Evolutionary conservation across 441 rosid species (phyloP), one percentile per base, ranked within the genome.

Genomic region (Sinapis alba): DNA sequence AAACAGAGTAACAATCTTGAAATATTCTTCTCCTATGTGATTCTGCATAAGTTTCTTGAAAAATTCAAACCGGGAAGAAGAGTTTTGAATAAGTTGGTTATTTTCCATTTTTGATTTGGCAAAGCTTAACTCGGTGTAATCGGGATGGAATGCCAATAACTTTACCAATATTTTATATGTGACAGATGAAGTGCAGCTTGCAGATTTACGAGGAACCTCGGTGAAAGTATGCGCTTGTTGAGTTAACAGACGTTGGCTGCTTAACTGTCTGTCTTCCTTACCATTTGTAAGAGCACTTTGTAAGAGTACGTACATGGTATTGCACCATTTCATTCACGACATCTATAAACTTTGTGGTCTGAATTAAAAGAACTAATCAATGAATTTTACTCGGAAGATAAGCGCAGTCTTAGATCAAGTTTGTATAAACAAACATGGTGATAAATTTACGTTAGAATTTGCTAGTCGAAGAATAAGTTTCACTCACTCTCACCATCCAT

Each of bases 211-310:
- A 23, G n/a, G 43, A 72, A 12, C 23, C 56, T 65, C 6, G 53
- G 62, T 72, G 69, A 16, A 20, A 21, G 36, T 0, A n/a, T 58
- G n/a, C 24, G 45, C 24, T 5, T 32, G 68, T 63, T 36, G 43
- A 64, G 41, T 62, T 20, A 24, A 24, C 38, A 38, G 54, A 57
- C 13, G n/a, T 2, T 6, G 62, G 57, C 12, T 10, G 23, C 65
- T n/a, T n/a, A n/a, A 16, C 26, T 57, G 64, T 57, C 41, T 47
- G 11, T 64, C 68, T 53, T 57, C 72, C 30, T 6, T 53, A 36
- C 69, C 47, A 56, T 65, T 73, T 73, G 50, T 43, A 73, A 65
- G 57, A 53, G 24, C 26, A 26, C 38, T 43, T 5, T 43, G 16
- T 43, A 64, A 64, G 60, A 65, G 41, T 19, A 28, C 28, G 36